Conservation (phyloP, 257 asterid genomes). For the Solanum neorickii region DNA sequence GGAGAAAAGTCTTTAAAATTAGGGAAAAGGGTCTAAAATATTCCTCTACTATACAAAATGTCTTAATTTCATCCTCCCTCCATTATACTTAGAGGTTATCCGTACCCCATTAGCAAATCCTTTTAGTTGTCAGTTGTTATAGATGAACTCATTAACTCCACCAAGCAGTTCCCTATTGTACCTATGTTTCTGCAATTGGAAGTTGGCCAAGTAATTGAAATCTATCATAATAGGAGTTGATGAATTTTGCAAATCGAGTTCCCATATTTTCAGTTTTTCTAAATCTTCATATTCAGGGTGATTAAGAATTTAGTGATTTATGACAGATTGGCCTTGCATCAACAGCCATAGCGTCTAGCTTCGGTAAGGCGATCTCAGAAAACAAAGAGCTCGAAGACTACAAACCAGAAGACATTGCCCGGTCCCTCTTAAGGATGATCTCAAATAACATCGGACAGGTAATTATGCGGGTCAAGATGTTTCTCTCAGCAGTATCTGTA, state of each 20-base stretch:
- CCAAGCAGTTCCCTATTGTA: background rate
- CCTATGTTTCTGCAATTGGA: background rate
- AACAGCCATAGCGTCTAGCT: conserved; percentile 84
- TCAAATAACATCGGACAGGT: conserved; percentile 94
- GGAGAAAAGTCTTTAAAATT: background rate
- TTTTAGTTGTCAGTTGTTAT: background rate
- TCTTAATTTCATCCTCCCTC: background rate
- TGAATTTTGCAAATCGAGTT: background rate
- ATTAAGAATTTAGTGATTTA: background rate
- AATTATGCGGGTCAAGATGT: background rate
- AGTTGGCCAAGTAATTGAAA: background rate
- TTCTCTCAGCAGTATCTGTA: background rate
- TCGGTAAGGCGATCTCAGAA: conserved; percentile 75
- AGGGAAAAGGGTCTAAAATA: background rate
- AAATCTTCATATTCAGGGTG: background rate
- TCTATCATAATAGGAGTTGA: background rate
- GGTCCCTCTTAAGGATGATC: conserved; percentile 87
- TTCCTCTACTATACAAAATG: background rate
- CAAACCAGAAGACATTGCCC: conserved; percentile 69
- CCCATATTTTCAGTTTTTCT: background rate
- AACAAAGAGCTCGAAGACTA: conserved; percentile 63
- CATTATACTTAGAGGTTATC: background rate
- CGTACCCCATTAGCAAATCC: background rate
- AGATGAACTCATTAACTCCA: background rate
- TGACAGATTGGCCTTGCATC: conserved; percentile 77